Conservation (phyloP, 108 stramenopile species). For the Cylindrotheca closterium region DNA sequence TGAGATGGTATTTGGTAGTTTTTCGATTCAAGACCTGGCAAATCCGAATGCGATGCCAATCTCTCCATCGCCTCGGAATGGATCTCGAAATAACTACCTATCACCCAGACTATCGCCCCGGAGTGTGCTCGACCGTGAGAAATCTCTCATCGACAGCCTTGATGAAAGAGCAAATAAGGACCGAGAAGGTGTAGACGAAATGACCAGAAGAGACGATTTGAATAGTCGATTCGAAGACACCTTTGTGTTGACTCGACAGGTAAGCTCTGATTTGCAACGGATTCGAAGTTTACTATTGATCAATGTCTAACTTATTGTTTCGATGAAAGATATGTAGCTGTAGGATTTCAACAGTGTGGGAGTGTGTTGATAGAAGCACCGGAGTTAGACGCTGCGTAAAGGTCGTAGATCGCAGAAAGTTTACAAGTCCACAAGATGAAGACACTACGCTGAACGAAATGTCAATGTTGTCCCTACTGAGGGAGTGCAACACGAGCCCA, state of each 20-base stretch:
- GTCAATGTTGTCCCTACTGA: conserved; percentile 1
- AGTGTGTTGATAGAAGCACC: conserved; percentile 24
- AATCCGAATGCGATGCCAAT: conserved; percentile 2
- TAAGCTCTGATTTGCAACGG: conserved; percentile 1
- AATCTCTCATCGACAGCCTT: too few relatives aligned
- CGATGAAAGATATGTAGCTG: conserved; percentile 9
- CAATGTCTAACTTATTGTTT: not conserved
- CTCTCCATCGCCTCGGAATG: not conserved
- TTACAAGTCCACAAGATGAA: conserved; percentile 9
- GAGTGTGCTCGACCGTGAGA: too few relatives aligned
- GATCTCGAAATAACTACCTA: too few relatives aligned
- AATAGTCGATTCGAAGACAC: conserved; percentile 4
- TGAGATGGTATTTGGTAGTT: conserved; percentile 5
- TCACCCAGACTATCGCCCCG: too few relatives aligned
- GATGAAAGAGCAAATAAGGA: too few relatives aligned
- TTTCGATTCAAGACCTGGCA: conserved; percentile 19
- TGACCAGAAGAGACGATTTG: not conserved
- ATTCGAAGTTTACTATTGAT: not conserved
- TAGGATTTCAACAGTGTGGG: conserved; percentile 22
- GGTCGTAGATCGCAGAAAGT: conserved; percentile 14
- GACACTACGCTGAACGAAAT: conserved; percentile 14
- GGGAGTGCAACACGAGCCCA: not conserved
- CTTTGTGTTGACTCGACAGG: conserved; percentile 31
- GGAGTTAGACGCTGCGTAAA: conserved; percentile 26
- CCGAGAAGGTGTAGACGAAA: not conserved